Base-by-base conservation (phyloP, 1,284 basidiomycete species). In the Ceratobasidium sp. region DNA sequence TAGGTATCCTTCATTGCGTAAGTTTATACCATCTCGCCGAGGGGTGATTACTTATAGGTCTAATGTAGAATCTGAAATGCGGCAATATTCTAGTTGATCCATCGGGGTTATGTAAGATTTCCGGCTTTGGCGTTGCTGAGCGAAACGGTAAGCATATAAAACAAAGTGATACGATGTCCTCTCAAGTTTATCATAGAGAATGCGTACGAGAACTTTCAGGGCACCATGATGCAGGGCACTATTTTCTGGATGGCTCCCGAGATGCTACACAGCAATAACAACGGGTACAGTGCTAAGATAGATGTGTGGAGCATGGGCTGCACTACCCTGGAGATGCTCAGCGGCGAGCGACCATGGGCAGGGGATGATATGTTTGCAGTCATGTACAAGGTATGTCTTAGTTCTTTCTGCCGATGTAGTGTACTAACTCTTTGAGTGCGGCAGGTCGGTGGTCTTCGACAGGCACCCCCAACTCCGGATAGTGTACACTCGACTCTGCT, bases 171-270 rank as follows among this genome's bases (percentile, higher is more conserved):
- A 23, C 20, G 57, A 41, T 60, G 35, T 60, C 12, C 30, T 4
- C 30, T 57, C 23, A 57, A 5, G n/a, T 44, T 14, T 50, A 18
- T 2, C 73, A 10, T 91, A 76, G 90, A 91, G 78, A 95, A 97
- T 81, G 94, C 96, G 79, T 91, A 96, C 82, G 91, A 92, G 81
- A 93, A 94, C 79, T 89, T 90, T 78, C 93, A 90, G 46, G 89
- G 90, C 78, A 97, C 96, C 1, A 94, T 95, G 66, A 94, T 99
- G 93, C 94, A 96, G 85, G 98, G 98, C n/a, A 97, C 96, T 18
- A 94, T 99, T 64, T 99, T 98, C 84, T 99, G 98, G 95, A 99
- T 99, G 97, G 97, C 98, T 7, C 98, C 97, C 0, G 97, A 99
- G 86, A 96, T 99, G 54, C 90, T 97, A 78, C 91, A 92, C 48